Percentiles rank a stretch among this genome's conserved stretches.
phyloP scores from a whole-genome alignment of 2,329 filamentous ascomycete genomes.

The Rachicladosporium sp. region DNA sequence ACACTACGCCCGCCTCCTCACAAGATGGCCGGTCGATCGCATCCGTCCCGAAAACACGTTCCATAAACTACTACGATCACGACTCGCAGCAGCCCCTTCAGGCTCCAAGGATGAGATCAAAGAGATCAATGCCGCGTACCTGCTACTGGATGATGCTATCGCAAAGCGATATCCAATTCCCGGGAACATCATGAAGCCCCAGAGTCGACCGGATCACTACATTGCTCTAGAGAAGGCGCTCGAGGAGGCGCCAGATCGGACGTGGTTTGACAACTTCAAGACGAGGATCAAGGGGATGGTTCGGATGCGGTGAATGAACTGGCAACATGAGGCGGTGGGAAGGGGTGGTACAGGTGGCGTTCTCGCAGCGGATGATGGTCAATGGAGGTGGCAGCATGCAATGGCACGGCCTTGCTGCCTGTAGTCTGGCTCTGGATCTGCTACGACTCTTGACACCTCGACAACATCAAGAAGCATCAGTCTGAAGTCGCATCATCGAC shows the following conservation, averaged over 20 bases:
- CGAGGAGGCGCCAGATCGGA: constrained; percentile 39
- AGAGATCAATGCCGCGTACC: constrained; percentile 47
- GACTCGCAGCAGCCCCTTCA: constrained; percentile 23
- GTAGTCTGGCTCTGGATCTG: no score
- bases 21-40: constrained; percentile 38
- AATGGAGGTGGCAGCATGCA: no score
- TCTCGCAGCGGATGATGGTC: no score
- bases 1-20: constrained; percentile 39
- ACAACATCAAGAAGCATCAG: no score
- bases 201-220: constrained; percentile 41
- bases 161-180: constrained; percentile 38
- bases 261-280: constrained; percentile 32
- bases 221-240: constrained; percentile 40
- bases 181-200: constrained; percentile 35
- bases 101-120: constrained; percentile 25
- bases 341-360: no score
- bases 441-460: no score
- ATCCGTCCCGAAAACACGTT: constrained; percentile 34
- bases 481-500: no score
- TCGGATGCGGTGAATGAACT: constrained; percentile 26
- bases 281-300: constrained; percentile 38
- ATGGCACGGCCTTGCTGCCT: no score
- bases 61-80: constrained; percentile 30
- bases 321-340: not conserved
- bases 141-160: constrained; percentile 48